A percentile compares a stretch with the other conserved stretches of the same genome.
phyloP scores from a whole-genome alignment of 2,329 filamentous ascomycete species.

The Lachnellula suecica region DNA sequence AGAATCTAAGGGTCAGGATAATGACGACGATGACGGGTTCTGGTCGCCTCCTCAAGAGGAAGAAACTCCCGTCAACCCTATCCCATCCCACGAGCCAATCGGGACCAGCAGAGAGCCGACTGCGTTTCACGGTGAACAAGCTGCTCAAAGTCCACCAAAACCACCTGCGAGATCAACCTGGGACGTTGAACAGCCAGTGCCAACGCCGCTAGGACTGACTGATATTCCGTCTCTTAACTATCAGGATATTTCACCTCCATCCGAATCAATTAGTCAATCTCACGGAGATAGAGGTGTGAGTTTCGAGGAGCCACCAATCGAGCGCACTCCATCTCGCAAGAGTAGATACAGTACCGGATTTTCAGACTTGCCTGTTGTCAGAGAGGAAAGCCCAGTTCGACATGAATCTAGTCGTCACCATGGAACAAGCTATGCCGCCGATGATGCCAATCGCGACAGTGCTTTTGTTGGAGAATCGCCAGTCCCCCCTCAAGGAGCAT shows the following conservation, averaged over 20 bases:
- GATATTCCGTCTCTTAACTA: not conserved
- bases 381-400: slow-evolving; percentile 24
- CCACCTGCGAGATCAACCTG: not conserved
- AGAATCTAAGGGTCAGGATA: slow-evolving; percentile 21
- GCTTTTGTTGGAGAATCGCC: slow-evolving; percentile 48
- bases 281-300: slow-evolving; percentile 4
- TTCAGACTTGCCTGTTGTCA: slow-evolving; percentile 27
- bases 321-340: slow-evolving; percentile 13
- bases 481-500: slow-evolving; percentile 34
- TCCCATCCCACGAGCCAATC: slow-evolving; percentile 8
- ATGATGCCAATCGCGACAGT: slow-evolving; percentile 46
- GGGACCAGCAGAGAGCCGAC: slow-evolving; percentile 1
- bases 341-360: slow-evolving; percentile 20
- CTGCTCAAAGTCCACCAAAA: not conserved
- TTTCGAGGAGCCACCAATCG: slow-evolving; percentile 6
- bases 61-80: slow-evolving; percentile 2
- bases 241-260: slow-evolving; percentile 2
- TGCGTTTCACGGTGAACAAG: not conserved
- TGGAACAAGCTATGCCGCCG: slow-evolving; percentile 5
- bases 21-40: slow-evolving; percentile 30
- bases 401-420: slow-evolving; percentile 15
- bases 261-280: slow-evolving; percentile 2
- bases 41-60: slow-evolving; percentile 31
- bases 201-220: not conserved
- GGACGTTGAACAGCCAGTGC: not conserved